Evolutionary conservation across 1,139 yeast species (phyloP), one percentile per base, ranked within the genome.

Genomic region (Candida frijolesensis): DNA sequence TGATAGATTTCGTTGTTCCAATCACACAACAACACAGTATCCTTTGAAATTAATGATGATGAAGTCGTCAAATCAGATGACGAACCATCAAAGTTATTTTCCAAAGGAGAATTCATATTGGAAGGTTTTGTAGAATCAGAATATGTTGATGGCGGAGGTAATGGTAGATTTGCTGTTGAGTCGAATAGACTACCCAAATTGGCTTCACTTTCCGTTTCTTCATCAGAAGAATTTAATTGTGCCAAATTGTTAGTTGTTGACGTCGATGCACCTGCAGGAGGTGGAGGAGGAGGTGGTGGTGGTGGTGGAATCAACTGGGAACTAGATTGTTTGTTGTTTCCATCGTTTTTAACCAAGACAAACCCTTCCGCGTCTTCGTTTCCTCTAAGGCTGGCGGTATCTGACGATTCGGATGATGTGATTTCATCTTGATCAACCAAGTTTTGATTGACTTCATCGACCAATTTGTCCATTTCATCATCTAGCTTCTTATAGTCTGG

Each of bases 1-100:
- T 76, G 74, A 58, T 77, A 78, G 1, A 71, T 63, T 2, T 68
- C 75, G 4, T 70, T 65, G 33, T 75, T 71, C 96, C 96, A 90
- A 58, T 89, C 89, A 63, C 96, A 85, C 8, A 89, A 79, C 27
- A 90, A 68, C 1, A 87, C 79, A 32, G 79, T 81, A 41, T 72
- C 75, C 38, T 66, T 57, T 4, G 57, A 59, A 8, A 72, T 58
- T 45, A 70, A 60, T 9, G 49, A 41, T n/a, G 19, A 10, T 6
- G 30, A 37, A 14, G 43, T 43, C 18, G 43, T 43, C 18, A 43
- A 37, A 19, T 46, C 48, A 9, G 56, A 45, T 14, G 54, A 41
- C 22, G 49, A 15, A n/a, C 40, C 33, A 9, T 42, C 50, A 35
- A 40, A 42, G n/a, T 51, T 46, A 4, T 54, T 47, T 11, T 55